Evolutionary conservation across 176 grass and related monocot genomes (phyloP).

Genomic region (Oryza glumipatula): DNA sequence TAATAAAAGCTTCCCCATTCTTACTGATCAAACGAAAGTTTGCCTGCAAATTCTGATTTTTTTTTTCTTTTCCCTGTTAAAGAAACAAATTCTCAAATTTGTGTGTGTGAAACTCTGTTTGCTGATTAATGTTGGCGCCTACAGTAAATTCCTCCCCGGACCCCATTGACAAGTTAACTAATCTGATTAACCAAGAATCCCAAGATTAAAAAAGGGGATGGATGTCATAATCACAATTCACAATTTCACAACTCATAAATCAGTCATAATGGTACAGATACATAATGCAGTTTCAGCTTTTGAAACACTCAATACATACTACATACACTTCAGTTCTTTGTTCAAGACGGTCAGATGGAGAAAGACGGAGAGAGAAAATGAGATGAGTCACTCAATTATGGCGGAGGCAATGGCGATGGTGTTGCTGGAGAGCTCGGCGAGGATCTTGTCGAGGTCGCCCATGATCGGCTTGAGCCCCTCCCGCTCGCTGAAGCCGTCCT

Average conservation of each 20-base stretch:
- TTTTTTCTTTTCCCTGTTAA: too few species aligned
- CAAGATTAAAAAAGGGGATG: background rate
- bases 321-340: background rate
- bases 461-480: conserved; percentile 11
- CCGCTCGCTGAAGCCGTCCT: conserved; percentile 54
- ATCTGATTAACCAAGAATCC: background rate
- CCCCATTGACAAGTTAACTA: background rate
- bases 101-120: background rate
- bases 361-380: background rate
- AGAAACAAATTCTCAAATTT: too few species aligned
- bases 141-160: too few species aligned
- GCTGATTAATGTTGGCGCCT: background rate
- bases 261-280: background rate
- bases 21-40: background rate
- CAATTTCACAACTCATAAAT: background rate
- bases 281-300: background rate
- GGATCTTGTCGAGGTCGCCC: conserved; percentile 34
- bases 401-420: conserved; percentile 48
- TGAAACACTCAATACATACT: background rate
- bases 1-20: background rate
- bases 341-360: background rate
- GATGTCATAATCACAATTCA: background rate
- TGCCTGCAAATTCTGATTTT: too few species aligned
- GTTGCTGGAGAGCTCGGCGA: conserved; percentile 54
- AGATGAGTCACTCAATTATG: background rate